Conservation (phyloP, 495 filamentous ascomycete species). For the Ramalina peruviana region DNA sequence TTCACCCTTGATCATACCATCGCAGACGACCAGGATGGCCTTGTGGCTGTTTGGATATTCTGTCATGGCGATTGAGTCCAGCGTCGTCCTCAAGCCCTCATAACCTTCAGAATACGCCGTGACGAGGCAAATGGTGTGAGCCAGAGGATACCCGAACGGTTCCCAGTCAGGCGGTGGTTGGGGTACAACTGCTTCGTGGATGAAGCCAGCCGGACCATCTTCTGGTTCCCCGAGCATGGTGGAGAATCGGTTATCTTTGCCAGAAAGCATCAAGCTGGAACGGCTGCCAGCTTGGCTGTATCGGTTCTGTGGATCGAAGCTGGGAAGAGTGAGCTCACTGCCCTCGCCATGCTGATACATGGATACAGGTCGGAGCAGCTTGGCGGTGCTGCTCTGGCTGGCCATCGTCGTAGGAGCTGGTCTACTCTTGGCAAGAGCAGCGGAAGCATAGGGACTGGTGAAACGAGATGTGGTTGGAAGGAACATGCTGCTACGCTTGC, state of each 20-base stretch:
- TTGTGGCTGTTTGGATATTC: conserved; percentile 99
- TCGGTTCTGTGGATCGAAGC: conserved; percentile 28
- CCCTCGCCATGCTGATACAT: conserved; percentile 61
- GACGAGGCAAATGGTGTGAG: conserved; percentile 84
- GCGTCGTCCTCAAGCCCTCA: conserved; percentile 78
- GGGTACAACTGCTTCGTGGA: conserved; percentile 89
- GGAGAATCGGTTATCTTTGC: conserved; percentile 32
- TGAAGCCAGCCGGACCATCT: conserved; percentile 76
- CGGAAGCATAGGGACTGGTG: conserved; percentile 76
- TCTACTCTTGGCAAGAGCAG: conserved; percentile 38
- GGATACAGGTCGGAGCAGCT: conserved; percentile 50
- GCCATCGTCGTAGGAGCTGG: conserved; percentile 82
- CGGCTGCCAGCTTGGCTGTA: conserved; percentile 30
- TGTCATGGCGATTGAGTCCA: conserved; percentile 93
- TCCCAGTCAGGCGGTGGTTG: conserved; percentile 97
- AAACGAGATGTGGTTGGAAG: conserved; percentile 82
- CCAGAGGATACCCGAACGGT: conserved; percentile 88
- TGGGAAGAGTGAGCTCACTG: conserved; percentile 46
- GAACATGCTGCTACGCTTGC: conserved; percentile 72
- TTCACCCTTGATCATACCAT: conserved; percentile 94
- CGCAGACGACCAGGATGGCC: conserved; percentile 86
- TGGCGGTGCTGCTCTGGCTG: conserved; percentile 70
- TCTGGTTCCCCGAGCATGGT: conserved; percentile 50
- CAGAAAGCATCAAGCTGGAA: conserved; percentile 36
- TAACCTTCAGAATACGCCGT: conserved; percentile 97